Evolutionary conservation across 2,329 filamentous ascomycete species (phyloP), one percentile per base, ranked within the genome.

Genomic region (Hypoxylon sp.): DNA sequence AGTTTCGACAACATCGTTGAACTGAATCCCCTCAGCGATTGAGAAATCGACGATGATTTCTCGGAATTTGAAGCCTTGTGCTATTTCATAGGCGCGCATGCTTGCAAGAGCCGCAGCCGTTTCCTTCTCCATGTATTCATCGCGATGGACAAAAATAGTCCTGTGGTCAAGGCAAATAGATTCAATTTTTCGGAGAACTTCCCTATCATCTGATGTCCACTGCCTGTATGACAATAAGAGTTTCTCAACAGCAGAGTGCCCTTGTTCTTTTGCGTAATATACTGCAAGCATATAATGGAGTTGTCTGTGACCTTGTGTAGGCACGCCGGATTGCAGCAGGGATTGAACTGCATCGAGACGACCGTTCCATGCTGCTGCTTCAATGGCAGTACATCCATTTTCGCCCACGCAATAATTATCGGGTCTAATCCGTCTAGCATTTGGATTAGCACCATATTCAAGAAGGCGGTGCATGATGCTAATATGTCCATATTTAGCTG

Each of bases 281-380:
- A 31, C 26, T 21, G 37, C 37, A 2, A 30, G 21, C 5, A 41
- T 30, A 21, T 41, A 41, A 6, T 30, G 15, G 7, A 41, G 7
- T 41, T 30, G 37, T 4, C 37, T 16, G 17, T 6, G 25, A 4
- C 25, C 37, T 4, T 41, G 16, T 29, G 37, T 41, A 12, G 11
- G 19, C 2, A 21, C 5, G 7, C 45, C 30, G 3, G 15, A 30
- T 6, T 42, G 20, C 1, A 49, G 30, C 9, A 49, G 20, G 6
- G 42, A 36, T 21, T 49, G 29, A 29, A 42, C 36, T 5, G 21
- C 15, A 36, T 49, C 45, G n/a, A 49, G 36, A 30, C 30, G 45
- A 13, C 36, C 45, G 13, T 15, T 11, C 3, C 7, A 4, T 19
- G 20, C 29, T 29, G 36, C 45, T 29, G 30, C 29, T 12, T 41